phyloP scores from a whole-genome alignment of 1,284 basidiomycete genomes.

The Cutaneotrichosporon spelunceum region DNA sequence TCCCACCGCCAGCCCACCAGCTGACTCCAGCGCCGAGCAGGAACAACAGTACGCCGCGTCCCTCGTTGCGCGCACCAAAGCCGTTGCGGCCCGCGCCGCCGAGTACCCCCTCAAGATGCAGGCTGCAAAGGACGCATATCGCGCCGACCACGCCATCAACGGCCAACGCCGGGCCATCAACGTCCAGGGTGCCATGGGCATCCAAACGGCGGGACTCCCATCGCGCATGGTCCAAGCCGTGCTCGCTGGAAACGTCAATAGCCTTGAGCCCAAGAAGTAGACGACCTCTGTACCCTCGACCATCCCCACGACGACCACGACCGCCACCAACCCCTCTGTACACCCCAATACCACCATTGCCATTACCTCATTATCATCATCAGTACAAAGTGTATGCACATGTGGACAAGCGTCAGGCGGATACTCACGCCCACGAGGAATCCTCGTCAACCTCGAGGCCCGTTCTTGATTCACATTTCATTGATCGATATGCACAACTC shows the following conservation, averaged over 20 bases:
- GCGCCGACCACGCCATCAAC: conserved; percentile 18
- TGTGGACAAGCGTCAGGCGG: not conserved
- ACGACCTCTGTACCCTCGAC: not conserved
- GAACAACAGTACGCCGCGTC: conserved; percentile 16
- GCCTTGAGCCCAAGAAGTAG: not conserved
- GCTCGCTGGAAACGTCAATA: conserved; percentile 3
- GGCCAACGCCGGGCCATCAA: conserved; percentile 11
- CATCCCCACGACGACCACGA: too few relatives aligned
- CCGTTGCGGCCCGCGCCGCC: conserved; percentile 1
- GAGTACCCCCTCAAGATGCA: conserved; percentile 30
- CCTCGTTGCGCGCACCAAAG: conserved; percentile 5
- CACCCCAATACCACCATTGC: not conserved
- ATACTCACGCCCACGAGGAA: too few relatives aligned
- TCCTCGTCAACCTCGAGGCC: too few relatives aligned
- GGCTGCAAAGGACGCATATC: conserved; percentile 33
- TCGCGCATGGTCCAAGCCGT: conserved; percentile 21
- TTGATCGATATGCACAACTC: not conserved
- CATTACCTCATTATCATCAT: not conserved
- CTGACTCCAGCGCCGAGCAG: conserved; percentile 21
- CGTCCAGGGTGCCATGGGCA: conserved; percentile 18
- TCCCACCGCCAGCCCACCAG: too few relatives aligned
- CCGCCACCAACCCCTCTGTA: not conserved
- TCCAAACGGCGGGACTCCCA: conserved; percentile 21
- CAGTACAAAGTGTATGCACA: not conserved
- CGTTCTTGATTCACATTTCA: not conserved